Evolutionary conservation across 2,329 filamentous ascomycete species (phyloP), one percentile per base, ranked within the genome.

Genomic region (Ophiocordyceps camponoti-rufipedis): DNA sequence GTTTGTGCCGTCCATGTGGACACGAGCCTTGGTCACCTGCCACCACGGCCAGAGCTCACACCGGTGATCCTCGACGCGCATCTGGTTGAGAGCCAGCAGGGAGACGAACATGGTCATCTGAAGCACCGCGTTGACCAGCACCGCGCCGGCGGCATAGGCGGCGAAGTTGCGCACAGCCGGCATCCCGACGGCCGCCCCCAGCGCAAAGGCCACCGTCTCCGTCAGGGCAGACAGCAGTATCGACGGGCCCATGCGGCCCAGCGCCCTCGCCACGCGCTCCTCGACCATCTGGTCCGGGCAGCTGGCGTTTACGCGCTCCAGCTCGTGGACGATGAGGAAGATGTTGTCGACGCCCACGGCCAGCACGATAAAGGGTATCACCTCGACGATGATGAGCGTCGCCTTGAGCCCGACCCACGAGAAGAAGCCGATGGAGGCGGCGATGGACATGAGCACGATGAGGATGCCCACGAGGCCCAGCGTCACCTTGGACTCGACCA

Each of bases 311-410:
- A 95, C 84, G 29, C 91, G 76, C 59, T 98, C 91, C 48, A 98
- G 94, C 62, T 98, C 91, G 62, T 98, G 91, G 1, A 98, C 91
- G 48, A 98, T 94, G 46, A 98, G 69, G 66, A 98, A 98, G 55
- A 98, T 96, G 58, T 98, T 98, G 71, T 98, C 91, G 3, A 98
- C 93, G 42, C 91, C 91, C 28, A 98, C 88, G 12, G 91, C 91
- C 18, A 98, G 68, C 10, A 98, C 89, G 51, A 98, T 80, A 62
- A 98, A 98, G 0, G 91, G 91, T 51, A 98, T 98, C 49, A 98
- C 91, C 58, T 98, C 91, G 5, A 93, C 89, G 49, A 98, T 98
- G 56, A 98, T 98, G 52, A 98, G 69, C 0, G 91, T 98, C 13
- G 89, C 91, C 63, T 94, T 95, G 56, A 98, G 76, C 1, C 88